These are phyloP conservation scores for Lichtheimia corymbifera DNA, from an alignment of 371 early-diverging fungal species.

Conservation along the genomic window DNA sequence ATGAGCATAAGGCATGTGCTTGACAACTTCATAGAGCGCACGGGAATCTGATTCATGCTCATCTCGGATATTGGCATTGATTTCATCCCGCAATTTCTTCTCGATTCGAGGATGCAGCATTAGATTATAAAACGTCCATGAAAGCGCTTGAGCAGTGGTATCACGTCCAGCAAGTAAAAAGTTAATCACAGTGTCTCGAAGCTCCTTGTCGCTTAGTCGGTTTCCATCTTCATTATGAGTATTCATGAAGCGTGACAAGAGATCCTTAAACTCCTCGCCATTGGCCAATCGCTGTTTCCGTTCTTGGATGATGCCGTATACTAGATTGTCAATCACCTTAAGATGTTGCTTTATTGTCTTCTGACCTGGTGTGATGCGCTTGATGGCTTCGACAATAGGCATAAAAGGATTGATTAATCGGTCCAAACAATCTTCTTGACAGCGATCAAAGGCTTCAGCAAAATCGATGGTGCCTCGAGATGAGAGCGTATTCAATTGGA, in stretches of 20 bases:
- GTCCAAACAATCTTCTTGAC: constrained; percentile 36
- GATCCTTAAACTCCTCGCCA: constrained; percentile 42
- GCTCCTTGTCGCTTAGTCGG: constrained; percentile 45
- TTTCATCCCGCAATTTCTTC: constrained; percentile 57
- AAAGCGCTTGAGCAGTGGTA: constrained; percentile 71
- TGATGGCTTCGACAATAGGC: constrained; percentile 23
- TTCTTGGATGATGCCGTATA: constrained; percentile 38
- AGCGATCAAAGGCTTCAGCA: constrained; percentile 58
- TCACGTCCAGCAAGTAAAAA: constrained; percentile 70
- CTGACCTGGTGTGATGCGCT: constrained; percentile 12
- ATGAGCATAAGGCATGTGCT: constrained; percentile 56
- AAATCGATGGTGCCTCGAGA: constrained; percentile 38
- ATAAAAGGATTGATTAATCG: constrained; percentile 49
- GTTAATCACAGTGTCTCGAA: constrained; percentile 66
- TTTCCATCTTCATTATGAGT: constrained; percentile 55
- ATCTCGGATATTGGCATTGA: constrained; percentile 34
- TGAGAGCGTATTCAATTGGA: constrained; percentile 45
- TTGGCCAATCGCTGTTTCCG: constrained; percentile 20
- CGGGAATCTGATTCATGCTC: constrained; percentile 34
- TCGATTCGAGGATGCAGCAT: constrained; percentile 51
- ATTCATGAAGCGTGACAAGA: constrained; percentile 63
- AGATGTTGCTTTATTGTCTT: constrained; percentile 38
- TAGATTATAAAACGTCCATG: constrained; percentile 70
- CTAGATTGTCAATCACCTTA: constrained; percentile 46
- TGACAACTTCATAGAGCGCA: constrained; percentile 44